A percentile compares a stretch with the other conserved stretches of the same genome.
Conservation (phyloP, 2,329 filamentous ascomycete species). For the Calonectria montana region DNA sequence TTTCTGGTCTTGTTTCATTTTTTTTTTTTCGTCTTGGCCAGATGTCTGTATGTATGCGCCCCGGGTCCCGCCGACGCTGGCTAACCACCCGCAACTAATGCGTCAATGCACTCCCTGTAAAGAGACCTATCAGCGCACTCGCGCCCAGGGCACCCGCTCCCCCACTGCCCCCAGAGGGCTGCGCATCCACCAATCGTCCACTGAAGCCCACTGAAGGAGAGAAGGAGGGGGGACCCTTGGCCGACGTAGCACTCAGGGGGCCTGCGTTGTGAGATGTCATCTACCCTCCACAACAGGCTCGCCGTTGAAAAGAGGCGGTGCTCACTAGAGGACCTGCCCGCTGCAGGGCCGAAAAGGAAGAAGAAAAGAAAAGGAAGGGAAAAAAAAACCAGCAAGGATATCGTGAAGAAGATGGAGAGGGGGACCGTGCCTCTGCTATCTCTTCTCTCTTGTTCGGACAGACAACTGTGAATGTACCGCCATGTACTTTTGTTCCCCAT, state of each 20-base stretch:
- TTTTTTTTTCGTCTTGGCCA: not conserved
- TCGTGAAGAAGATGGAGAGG: no score
- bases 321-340: not conserved
- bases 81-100: not conserved
- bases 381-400: no score
- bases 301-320: not conserved
- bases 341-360: slow-evolving; percentile 10
- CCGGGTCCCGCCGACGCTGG: not conserved
- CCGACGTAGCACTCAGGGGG: not conserved
- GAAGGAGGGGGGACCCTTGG: not conserved
- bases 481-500: not conserved
- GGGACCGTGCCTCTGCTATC: not conserved
- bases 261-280: not conserved
- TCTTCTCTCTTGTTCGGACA: not conserved
- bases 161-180: slow-evolving; percentile 5
- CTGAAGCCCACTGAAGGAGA: slow-evolving; percentile 3
- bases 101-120: not conserved
- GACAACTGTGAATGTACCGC: not conserved
- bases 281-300: slow-evolving; percentile 2
- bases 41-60: not conserved
- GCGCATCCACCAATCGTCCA: slow-evolving; percentile 10
- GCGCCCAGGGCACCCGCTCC: slow-evolving; percentile 9
- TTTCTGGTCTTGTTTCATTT: not conserved
- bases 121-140: not conserved
- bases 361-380: not conserved